Conservation (phyloP, 441 rosid species). For the Erodium moschatum region DNA sequence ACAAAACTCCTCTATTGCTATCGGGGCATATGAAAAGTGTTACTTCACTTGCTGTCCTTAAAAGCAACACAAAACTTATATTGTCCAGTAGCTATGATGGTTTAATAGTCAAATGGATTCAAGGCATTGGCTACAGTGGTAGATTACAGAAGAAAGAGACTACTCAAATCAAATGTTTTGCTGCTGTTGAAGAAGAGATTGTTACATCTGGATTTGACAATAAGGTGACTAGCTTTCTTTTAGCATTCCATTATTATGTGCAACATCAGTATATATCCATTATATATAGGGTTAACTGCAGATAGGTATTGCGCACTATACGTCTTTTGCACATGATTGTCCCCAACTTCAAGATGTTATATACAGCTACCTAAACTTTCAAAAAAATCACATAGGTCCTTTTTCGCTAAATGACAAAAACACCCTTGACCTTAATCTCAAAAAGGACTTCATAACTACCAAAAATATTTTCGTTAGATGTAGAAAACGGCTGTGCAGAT, state of each 20-base stretch:
- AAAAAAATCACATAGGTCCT: no score
- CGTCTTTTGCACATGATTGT: no score
- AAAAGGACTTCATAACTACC: no score
- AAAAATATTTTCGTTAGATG: no score
- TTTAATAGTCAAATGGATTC: constrained; percentile 75
- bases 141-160: constrained; percentile 64
- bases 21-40: constrained; percentile 85
- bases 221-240: constrained; percentile 36
- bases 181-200: constrained; percentile 71
- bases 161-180: constrained; percentile 76
- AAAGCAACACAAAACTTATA: constrained; percentile 45
- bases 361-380: no score
- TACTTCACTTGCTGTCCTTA: constrained; percentile 61
- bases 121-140: constrained; percentile 68
- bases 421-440: no score
- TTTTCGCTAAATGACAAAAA: no score
- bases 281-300: no score
- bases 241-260: background rate
- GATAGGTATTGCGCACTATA: no score
- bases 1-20: constrained; percentile 54
- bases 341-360: no score
- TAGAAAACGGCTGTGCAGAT: no score
- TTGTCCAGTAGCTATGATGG: constrained; percentile 88
- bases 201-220: constrained; percentile 85
- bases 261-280: background rate